Evolutionary conservation across 768 basidiomycete genomes (phyloP).

Genomic region (Tricholoma saponaceum): DNA sequence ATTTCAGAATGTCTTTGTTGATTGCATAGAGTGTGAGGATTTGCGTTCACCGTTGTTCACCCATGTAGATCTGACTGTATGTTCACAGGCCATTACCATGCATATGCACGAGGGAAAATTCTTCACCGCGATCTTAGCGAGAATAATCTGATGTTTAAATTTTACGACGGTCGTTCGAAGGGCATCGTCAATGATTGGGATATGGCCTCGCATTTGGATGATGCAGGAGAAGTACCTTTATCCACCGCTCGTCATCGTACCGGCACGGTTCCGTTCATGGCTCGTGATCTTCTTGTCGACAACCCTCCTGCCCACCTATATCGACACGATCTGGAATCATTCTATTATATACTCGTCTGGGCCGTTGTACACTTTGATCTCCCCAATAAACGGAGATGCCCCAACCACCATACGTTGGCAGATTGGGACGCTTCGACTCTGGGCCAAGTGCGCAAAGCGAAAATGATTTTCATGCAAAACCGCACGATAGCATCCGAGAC

Average conservation of each 20-base stretch:
- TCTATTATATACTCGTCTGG: too few species aligned
- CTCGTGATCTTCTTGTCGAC: too few species aligned
- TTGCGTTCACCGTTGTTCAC: background rate
- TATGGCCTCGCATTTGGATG: conserved; percentile 4
- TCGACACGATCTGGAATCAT: too few species aligned
- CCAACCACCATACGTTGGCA: background rate
- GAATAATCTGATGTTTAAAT: conserved; percentile 23
- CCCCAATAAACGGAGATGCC: conserved; percentile 3
- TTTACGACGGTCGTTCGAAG: background rate
- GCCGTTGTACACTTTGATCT: conserved; percentile 20
- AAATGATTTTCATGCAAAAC: background rate
- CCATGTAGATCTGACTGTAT: background rate
- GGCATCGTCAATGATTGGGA: conserved; percentile 26
- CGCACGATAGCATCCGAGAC: background rate
- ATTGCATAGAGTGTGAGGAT: too few species aligned
- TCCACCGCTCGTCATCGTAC: conserved; percentile 11
- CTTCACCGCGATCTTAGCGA: too few species aligned
- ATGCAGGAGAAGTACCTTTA: background rate
- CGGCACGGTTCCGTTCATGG: conserved; percentile 24
- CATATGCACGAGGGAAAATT: conserved; percentile 11
- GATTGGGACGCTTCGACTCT: background rate
- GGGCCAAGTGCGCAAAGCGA: background rate
- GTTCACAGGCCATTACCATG: background rate
- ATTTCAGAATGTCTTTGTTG: conserved; percentile 27
- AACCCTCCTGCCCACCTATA: too few species aligned